Evolutionary conservation across 2,329 filamentous ascomycete genomes (phyloP).

Genomic region (Phialemoniopsis sp.): DNA sequence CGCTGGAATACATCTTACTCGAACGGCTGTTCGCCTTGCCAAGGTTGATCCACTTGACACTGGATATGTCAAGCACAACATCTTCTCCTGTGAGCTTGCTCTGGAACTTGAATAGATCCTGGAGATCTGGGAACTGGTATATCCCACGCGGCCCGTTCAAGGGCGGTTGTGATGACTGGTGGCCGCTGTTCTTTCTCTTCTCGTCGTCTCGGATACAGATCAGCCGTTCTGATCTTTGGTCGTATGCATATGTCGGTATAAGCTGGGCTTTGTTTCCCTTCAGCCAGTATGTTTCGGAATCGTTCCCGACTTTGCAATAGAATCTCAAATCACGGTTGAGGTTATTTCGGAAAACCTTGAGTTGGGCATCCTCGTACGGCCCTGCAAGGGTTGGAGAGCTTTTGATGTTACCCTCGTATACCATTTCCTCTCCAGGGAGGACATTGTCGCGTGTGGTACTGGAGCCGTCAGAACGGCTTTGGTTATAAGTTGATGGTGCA

Average conservation of each 20-base stretch:
- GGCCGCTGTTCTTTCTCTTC: slow-evolving; percentile 8
- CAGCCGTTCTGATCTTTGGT: slow-evolving; percentile 16
- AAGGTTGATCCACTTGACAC: slow-evolving; percentile 17
- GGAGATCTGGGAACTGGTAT: slow-evolving; percentile 16
- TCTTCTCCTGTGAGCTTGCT: slow-evolving; percentile 19
- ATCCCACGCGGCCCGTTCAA: slow-evolving; percentile 14
- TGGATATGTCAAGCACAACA: slow-evolving; percentile 20
- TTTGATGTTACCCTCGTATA: slow-evolving; percentile 20
- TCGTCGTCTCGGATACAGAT: slow-evolving; percentile 19
- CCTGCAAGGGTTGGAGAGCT: slow-evolving; percentile 12
- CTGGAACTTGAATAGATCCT: slow-evolving; percentile 20
- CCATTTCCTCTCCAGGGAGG: slow-evolving; percentile 18
- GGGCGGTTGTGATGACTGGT: slow-evolving; percentile 8
- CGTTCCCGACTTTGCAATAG: slow-evolving; percentile 16
- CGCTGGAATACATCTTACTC: slow-evolving; percentile 16
- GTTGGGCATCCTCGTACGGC: slow-evolving; percentile 14
- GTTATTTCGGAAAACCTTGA: slow-evolving; percentile 21
- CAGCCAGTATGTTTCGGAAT: slow-evolving; percentile 21
- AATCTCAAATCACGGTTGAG: slow-evolving; percentile 18
- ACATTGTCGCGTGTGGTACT: slow-evolving; percentile 19
- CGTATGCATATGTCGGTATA: slow-evolving; percentile 20
- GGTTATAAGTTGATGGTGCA: slow-evolving; percentile 7
- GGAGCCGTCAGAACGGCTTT: slow-evolving; percentile 12
- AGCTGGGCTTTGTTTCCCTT: slow-evolving; percentile 19
- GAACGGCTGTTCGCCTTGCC: slow-evolving; percentile 11